Conservation (phyloP, 1,284 basidiomycete genomes). For the Cryptococcus hybrid region DNA sequence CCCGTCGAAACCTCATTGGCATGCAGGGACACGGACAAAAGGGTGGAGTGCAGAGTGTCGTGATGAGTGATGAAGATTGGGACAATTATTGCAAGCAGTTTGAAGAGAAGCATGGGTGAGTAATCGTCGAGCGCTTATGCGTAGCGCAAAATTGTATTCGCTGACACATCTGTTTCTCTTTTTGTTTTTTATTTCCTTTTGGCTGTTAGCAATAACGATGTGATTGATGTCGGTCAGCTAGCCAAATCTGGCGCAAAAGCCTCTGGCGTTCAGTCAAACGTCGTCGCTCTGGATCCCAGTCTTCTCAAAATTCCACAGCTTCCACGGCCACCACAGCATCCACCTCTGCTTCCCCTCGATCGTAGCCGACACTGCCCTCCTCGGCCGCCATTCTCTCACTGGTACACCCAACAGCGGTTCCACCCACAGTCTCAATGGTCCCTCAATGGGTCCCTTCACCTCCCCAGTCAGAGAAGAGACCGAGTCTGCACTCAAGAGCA, state of each 20-base stretch:
- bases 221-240: constrained; percentile 42
- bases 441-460: too few species aligned
- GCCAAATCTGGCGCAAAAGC: constrained; percentile 38
- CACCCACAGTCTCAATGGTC: too few species aligned
- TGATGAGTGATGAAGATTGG: constrained; percentile 48
- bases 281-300: constrained; percentile 6
- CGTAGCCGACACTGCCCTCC: too few species aligned
- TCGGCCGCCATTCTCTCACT: too few species aligned
- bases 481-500: too few species aligned
- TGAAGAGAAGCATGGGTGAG: constrained; percentile 29
- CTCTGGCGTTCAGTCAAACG: constrained; percentile 40
- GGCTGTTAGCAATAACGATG: constrained; percentile 14
- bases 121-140: background rate
- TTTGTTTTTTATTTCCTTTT: background rate
- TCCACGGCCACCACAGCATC: constrained; percentile 9
- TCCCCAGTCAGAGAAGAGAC: too few species aligned
- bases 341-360: background rate
- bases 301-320: constrained; percentile 4
- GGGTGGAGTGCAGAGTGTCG: constrained; percentile 19
- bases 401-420: too few species aligned
- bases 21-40: constrained; percentile 17
- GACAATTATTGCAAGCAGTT: constrained; percentile 40
- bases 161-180: background rate
- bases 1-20: constrained; percentile 39
- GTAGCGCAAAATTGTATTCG: background rate